Conservation (phyloP, 306 rosid genomes). For the Hippophae tibetana region DNA sequence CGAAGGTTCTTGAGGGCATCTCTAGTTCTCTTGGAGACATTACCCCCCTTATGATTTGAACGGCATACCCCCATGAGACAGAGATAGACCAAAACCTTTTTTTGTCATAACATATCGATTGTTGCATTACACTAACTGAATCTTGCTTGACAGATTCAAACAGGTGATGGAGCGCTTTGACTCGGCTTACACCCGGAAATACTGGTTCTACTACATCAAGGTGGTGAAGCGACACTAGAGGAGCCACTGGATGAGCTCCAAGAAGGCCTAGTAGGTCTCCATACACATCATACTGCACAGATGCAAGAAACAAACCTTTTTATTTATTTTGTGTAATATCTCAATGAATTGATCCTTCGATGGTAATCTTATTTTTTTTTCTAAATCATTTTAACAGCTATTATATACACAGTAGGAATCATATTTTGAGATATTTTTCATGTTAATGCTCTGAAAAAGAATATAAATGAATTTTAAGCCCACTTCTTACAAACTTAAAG, state of each 20-base stretch:
- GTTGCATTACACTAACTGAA: constrained; percentile 74
- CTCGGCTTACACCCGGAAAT: constrained; percentile 56
- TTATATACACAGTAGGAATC: too few relatives aligned
- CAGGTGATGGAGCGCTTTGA: constrained; percentile 35
- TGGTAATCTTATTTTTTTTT: too few relatives aligned
- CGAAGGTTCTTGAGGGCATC: constrained; percentile 74
- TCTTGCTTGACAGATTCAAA: constrained; percentile 49
- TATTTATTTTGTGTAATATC: too few relatives aligned
- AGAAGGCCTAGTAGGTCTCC: constrained; percentile 75
- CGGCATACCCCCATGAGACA: constrained; percentile 77
- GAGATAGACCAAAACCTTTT: constrained; percentile 65
- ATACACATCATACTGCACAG: constrained; percentile 80
- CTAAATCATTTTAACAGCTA: too few relatives aligned
- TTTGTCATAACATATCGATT: constrained; percentile 80
- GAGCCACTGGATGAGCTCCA: constrained; percentile 82
- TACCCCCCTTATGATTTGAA: constrained; percentile 68
- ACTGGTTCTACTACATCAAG: constrained; percentile 79
- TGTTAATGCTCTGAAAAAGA: too few relatives aligned
- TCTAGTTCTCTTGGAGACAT: constrained; percentile 78
- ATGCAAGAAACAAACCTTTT: neutral
- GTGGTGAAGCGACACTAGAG: constrained; percentile 69
- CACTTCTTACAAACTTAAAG: too few relatives aligned
- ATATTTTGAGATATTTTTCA: too few relatives aligned
- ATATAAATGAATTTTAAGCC: too few relatives aligned
- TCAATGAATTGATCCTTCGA: too few relatives aligned